Evolutionary conservation across 2,329 filamentous ascomycete species (phyloP).

Genomic region (Xylaria sp.): DNA sequence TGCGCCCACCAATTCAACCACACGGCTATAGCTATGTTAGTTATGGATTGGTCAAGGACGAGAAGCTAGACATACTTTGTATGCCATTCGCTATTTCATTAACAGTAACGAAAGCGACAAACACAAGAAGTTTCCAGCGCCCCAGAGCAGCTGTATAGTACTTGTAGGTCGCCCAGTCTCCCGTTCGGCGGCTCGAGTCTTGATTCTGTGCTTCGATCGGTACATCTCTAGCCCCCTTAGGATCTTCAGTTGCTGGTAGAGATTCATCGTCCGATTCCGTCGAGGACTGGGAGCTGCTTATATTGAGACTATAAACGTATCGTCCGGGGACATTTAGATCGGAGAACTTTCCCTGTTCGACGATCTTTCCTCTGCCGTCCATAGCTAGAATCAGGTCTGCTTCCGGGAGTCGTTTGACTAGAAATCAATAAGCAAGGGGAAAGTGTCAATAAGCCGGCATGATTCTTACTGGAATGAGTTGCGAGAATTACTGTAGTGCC

Average conservation of each 20-base stretch:
- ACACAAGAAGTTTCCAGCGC: constrained; percentile 19
- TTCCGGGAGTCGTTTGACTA: constrained; percentile 23
- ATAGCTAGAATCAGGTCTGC: constrained; percentile 27
- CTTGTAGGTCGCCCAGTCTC: constrained; percentile 33
- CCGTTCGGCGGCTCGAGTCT: constrained; percentile 27
- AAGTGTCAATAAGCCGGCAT: not conserved
- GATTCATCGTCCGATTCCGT: not conserved
- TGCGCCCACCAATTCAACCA: constrained; percentile 36
- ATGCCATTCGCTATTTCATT: constrained; percentile 22
- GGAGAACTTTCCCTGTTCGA: constrained; percentile 25
- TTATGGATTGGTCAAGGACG: not conserved
- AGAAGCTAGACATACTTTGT: constrained; percentile 16
- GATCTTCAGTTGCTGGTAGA: not conserved
- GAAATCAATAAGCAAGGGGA: not conserved
- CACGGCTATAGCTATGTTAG: constrained; percentile 20
- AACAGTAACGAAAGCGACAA: constrained; percentile 17
- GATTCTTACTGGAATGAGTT: constrained; percentile 29
- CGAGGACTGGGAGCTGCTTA: not conserved
- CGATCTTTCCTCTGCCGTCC: constrained; percentile 19
- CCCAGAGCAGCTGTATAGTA: constrained; percentile 27
- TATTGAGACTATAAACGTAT: constrained; percentile 29
- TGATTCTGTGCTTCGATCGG: not conserved
- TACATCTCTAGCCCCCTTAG: not conserved
- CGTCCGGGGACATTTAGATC: constrained; percentile 19
- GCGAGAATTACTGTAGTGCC: constrained; percentile 25